Evolutionary conservation across 2,329 filamentous ascomycete species (phyloP).

Genomic region (Calonectria hawksworthii): DNA sequence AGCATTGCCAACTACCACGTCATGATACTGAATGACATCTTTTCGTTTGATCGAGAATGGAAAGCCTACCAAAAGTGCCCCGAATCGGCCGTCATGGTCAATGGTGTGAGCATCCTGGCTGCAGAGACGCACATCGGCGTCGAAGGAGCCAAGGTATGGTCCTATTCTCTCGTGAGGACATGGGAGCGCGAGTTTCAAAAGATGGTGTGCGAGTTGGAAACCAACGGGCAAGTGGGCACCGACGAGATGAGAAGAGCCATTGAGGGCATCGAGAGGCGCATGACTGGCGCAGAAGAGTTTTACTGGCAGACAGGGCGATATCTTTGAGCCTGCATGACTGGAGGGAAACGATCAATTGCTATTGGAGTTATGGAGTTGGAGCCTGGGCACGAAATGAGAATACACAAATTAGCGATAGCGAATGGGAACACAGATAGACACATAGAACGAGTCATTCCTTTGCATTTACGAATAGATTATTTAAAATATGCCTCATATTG

Average conservation of each 20-base stretch:
- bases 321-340: not conserved
- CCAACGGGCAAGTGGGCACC: not conserved
- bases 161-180: constrained; percentile 21
- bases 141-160: constrained; percentile 23
- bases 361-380: not conserved
- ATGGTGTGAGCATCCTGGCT: constrained; percentile 26
- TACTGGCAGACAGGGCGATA: constrained; percentile 29
- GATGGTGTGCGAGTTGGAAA: constrained; percentile 2
- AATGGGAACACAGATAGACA: not conserved
- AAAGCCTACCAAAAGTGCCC: constrained; percentile 11
- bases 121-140: constrained; percentile 27
- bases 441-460: not conserved
- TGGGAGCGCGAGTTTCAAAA: constrained; percentile 28
- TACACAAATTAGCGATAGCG: not conserved
- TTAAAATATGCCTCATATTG: not conserved
- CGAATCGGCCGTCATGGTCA: constrained; percentile 24
- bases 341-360: too few species aligned
- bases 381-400: not conserved
- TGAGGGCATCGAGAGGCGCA: constrained; percentile 25
- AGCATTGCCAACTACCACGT: constrained; percentile 29
- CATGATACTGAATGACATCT: constrained; percentile 32
- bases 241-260: constrained; percentile 9
- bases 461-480: not conserved
- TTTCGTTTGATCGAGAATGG: constrained; percentile 30
- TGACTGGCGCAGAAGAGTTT: constrained; percentile 27